Evolutionary conservation across 176 grass and related monocot species (phyloP).

Genomic region (Oryza australiensis): DNA sequence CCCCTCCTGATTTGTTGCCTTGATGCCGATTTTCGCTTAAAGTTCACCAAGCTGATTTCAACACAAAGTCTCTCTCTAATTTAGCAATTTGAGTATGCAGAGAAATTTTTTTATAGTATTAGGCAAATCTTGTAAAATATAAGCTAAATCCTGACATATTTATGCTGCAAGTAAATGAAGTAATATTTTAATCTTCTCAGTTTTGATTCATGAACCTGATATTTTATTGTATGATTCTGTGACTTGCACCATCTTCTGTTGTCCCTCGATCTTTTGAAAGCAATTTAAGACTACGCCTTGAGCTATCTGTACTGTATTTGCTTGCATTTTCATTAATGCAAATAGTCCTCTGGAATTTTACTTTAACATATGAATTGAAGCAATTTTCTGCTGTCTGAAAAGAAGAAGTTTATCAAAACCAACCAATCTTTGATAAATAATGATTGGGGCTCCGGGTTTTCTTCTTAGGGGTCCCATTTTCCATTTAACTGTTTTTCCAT

Average conservation of each 20-base stretch:
- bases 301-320: background rate
- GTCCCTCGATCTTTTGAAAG: background rate
- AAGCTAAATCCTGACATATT: background rate
- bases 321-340: slow-evolving; percentile 9
- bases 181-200: slow-evolving; percentile 3
- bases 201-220: slow-evolving; percentile 3
- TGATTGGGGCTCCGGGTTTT: background rate
- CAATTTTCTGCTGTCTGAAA: background rate
- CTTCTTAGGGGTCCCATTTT: background rate
- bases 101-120: slow-evolving; percentile 1
- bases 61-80: background rate
- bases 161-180: background rate
- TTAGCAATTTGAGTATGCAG: background rate
- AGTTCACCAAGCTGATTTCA: background rate
- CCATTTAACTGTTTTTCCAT: background rate
- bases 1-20: background rate
- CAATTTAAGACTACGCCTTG: background rate
- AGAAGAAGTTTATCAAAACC: background rate
- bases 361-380: slow-evolving; percentile 16
- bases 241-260: background rate
- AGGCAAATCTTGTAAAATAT: background rate
- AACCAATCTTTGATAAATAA: slow-evolving; percentile 1
- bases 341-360: background rate
- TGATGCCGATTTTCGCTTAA: background rate
- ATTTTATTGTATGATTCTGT: background rate